Base-by-base conservation (phyloP, 495 filamentous ascomycete genomes). In the Penicillium longicatenatum region DNA sequence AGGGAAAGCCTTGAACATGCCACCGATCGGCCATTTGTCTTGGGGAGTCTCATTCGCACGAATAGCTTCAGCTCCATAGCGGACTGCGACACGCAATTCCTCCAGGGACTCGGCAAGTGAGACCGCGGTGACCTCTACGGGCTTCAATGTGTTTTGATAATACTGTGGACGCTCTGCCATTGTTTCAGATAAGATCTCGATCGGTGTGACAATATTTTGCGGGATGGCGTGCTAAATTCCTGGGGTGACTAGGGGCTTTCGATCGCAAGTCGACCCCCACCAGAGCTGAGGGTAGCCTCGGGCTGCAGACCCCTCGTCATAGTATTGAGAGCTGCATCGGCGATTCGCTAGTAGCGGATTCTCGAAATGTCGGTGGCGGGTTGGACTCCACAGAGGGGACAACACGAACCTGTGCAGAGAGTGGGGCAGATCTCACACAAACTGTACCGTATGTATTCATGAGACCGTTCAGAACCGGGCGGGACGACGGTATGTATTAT, bases 101-200 rank as follows among this genome's bases (percentile, higher is more conserved):
- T 62, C 30, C 0, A 76, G 62, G 8, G 61, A 55, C 2, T 63
- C 29, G 1, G 50, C 10, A 4, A 69, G 59, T 3, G 67, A 58
- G 19, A 33, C 43, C 1, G 59, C 16, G 50, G 65, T 58, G 26
- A 69, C 42, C 11, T 48, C 35, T n/a, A 61, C 50, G 8, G 55
- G 61, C 22, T 29, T 50, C 33, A 69, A 46, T 2, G 56, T 58
- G 47, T 71, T 69, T 46, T 65, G 37, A 49, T 65, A 69, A 55
- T 62, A 71, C 41, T 66, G 69, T 3, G 69, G 69, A 17, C 61
- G 69, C n/a, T 67, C 50, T n/a, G 41, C 19, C 69, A 71, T 71
- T 3, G 2, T 54, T 30, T 24, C 51, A 50, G 3, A 50, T 39
- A 46, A 58, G 37, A 6, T 47, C 37, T 39, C n/a, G 37, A 24